Percentiles rank a stretch among this genome's conserved stretches.
These are phyloP conservation scores for Leucocoprinus birnbaumii DNA, from an alignment of 768 basidiomycete species.

Conservation along the genomic window DNA sequence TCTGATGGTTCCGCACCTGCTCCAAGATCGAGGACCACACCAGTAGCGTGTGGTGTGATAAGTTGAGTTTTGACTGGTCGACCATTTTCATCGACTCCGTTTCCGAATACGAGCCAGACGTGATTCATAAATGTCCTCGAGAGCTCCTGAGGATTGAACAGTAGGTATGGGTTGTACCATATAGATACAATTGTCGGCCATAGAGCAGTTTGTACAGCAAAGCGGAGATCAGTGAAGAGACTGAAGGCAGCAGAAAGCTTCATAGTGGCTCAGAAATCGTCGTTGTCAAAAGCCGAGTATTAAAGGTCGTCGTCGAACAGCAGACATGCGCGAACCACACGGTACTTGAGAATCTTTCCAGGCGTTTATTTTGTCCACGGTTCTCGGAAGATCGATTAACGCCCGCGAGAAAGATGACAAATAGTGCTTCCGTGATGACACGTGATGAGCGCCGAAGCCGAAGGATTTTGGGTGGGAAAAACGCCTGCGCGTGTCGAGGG, in stretches of 20 bases:
- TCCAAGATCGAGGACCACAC: conserved; percentile 65
- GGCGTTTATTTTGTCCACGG: neutral
- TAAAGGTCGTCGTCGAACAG: too few species aligned
- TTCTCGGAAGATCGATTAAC: neutral
- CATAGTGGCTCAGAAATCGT: conserved; percentile 32
- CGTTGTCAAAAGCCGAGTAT: neutral
- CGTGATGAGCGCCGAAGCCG: neutral
- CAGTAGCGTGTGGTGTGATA: conserved; percentile 52
- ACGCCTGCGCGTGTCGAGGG: too few species aligned
- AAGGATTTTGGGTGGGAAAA: conserved; percentile 3
- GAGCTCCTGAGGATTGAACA: conserved; percentile 41
- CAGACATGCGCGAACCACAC: too few species aligned
- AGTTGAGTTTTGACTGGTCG: conserved; percentile 40
- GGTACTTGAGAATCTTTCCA: too few species aligned
- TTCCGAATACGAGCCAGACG: conserved; percentile 52
- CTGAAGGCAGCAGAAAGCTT: conserved; percentile 40
- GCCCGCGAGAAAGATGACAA: neutral
- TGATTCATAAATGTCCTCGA: conserved; percentile 56
- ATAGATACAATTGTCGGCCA: conserved; percentile 44
- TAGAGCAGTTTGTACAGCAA: conserved; percentile 34
- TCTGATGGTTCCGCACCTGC: conserved; percentile 42
- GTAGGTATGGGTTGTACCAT: conserved; percentile 35
- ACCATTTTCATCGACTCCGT: conserved; percentile 40
- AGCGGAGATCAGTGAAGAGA: conserved; percentile 39
- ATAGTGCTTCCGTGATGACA: neutral